Percentiles rank a stretch among this genome's conserved stretches.
phyloP scores from a whole-genome alignment of 148 eudicot species.

The Amaranthus palmeri region DNA sequence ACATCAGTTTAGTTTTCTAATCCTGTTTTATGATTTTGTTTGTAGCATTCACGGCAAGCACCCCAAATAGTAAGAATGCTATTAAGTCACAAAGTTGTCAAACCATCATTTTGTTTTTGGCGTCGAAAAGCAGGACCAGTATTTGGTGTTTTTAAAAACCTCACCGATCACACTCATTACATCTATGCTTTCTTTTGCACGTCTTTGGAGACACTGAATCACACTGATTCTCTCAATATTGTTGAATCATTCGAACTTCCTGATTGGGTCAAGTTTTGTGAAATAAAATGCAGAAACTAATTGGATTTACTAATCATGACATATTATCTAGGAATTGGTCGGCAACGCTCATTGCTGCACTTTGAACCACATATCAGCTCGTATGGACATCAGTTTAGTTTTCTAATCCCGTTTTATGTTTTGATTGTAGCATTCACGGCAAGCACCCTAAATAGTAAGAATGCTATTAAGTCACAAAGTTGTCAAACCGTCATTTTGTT shows the following conservation, averaged over 20 bases:
- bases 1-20: background rate
- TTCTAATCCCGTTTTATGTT: background rate
- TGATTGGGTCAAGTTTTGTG: conserved; percentile 55
- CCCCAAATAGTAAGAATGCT: conserved; percentile 14
- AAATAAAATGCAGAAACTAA: too few relatives aligned
- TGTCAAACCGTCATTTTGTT: conserved; percentile 5
- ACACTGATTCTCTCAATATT: conserved; percentile 16
- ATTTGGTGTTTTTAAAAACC: conserved; percentile 7
- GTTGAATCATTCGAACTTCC: conserved; percentile 74
- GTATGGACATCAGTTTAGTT: background rate
- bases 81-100: conserved; percentile 13
- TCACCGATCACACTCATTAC: background rate
- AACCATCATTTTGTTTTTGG: conserved; percentile 7
- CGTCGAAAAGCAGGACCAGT: conserved; percentile 14
- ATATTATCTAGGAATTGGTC: conserved; percentile 14
- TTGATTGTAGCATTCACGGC: background rate
- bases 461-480: conserved; percentile 20
- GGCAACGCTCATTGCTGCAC: conserved; percentile 5
- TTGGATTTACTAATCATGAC: conserved; percentile 13
- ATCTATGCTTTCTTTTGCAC: conserved; percentile 33
- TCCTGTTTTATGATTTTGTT: background rate
- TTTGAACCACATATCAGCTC: conserved; percentile 15
- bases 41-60: background rate
- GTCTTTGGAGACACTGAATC: conserved; percentile 21
- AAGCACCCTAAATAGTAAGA: background rate